Conservation (phyloP, 169 alveolate species). For the Plasmodium gonderi region DNA sequence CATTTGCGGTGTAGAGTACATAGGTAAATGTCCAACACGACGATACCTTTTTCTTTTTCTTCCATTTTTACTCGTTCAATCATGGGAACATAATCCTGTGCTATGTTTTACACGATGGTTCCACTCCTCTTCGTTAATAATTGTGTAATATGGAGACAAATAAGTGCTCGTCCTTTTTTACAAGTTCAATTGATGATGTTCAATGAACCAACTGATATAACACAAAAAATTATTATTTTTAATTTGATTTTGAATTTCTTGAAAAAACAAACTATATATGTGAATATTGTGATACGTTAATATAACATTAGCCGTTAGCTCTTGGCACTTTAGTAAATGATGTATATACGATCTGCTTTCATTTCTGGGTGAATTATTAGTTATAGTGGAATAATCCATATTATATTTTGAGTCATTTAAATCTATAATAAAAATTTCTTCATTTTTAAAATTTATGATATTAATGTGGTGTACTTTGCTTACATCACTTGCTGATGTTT, state of each 20-base stretch:
- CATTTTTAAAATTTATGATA: slow-evolving; percentile 42
- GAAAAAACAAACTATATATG: slow-evolving; percentile 75
- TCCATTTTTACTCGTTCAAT: no score
- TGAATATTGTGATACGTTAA: slow-evolving; percentile 73
- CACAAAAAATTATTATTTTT: slow-evolving; percentile 24
- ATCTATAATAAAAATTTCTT: slow-evolving; percentile 58
- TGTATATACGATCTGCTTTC: slow-evolving; percentile 77
- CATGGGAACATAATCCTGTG: no score
- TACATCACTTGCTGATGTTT: not conserved
- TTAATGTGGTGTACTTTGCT: slow-evolving; percentile 8
- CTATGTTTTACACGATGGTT: no score
- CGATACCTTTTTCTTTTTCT: not conserved
- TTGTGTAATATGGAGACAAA: no score
- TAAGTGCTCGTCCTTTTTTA: not conserved
- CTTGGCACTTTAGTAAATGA: slow-evolving; percentile 80
- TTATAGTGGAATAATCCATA: slow-evolving; percentile 43
- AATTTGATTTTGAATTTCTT: slow-evolving; percentile 68
- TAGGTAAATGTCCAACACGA: no score
- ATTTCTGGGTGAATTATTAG: slow-evolving; percentile 75
- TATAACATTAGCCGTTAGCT: slow-evolving; percentile 74
- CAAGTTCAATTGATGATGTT: slow-evolving; percentile 2
- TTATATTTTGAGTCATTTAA: slow-evolving; percentile 72
- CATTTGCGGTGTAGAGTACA: no score
- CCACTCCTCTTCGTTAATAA: no score
- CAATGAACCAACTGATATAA: slow-evolving; percentile 43